Base-by-base conservation (phyloP, 495 filamentous ascomycete species). In the Neurospora tetraspora region DNA sequence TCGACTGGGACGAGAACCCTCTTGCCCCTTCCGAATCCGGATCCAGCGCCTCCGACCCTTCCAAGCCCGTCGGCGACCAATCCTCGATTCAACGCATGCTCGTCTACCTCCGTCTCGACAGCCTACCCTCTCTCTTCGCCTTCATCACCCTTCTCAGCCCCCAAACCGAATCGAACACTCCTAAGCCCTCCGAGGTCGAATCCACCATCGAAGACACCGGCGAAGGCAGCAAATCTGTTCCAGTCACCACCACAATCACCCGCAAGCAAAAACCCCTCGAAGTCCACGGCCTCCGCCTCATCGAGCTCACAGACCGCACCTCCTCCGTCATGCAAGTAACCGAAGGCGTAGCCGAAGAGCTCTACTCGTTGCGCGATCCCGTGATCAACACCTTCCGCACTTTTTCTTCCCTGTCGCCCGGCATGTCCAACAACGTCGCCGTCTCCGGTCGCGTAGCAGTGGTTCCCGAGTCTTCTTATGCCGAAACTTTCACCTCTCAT, bases 251-350 rank as follows among this genome's bases (percentile, higher is more conserved):
- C 42, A 69, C 77, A 39, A 68, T 79, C 45, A 61, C 6, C 23
- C 23, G 53, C 12, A 75, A 76, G 38, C 86, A 84, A 71, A 81
- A 86, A 31, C 87, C 90, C 1, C 85, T 97, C 4, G 89, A 94
- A 78, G 93, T 96, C 0, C 91, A 97, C 76, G 96, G 94, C 42
- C 82, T 97, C 31, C 91, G 94, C 3, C 84, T 99, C 69, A 81
- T 98, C 47, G 93, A 96, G 78, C 89, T 98, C 31, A 96, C 93
- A 1, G 94, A 99, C 73, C 94, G 96, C 85, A 90, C 91, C 39
- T 98, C 96, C 8, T 92, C 94, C 23, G 94, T 97, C 71, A 99
- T 99, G 96, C 91, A 94, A 76, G 93, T 97, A 7, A 90, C 93
- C 0, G 93, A 96, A 73, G 53, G 27, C 27, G 12, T 65, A 34